Evolutionary conservation across 176 grass and related monocot species (phyloP).

Genomic region (Saccharum spontaneum): DNA sequence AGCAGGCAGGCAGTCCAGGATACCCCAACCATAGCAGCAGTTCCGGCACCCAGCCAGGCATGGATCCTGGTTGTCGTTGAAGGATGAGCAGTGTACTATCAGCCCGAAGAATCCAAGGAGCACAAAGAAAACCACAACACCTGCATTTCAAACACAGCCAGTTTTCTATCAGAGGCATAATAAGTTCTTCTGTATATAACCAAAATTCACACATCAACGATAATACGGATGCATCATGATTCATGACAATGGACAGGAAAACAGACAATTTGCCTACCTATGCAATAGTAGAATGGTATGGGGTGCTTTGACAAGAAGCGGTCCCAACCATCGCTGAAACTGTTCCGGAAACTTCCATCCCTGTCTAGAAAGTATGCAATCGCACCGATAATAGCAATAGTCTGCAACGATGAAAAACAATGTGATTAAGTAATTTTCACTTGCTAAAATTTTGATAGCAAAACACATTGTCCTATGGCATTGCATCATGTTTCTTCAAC

Average conservation of each 20-base stretch:
- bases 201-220: background rate
- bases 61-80: constrained; percentile 77
- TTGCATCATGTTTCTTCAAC: background rate
- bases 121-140: constrained; percentile 90
- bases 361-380: constrained; percentile 84
- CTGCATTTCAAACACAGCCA: constrained; percentile 37
- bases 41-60: constrained; percentile 85
- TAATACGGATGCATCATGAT: constrained; percentile 5
- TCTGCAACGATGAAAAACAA: constrained; percentile 40
- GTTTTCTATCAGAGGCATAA: background rate
- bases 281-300: constrained; percentile 95
- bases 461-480: background rate
- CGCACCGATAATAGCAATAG: constrained; percentile 79
- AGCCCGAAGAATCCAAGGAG: constrained; percentile 88
- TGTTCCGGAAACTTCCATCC: constrained; percentile 88
- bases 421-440: background rate
- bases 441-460: constrained; percentile 2
- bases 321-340: constrained; percentile 93
- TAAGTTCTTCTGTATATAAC: background rate
- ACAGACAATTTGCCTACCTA: constrained; percentile 50
- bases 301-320: constrained; percentile 94
- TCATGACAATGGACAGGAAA: background rate
- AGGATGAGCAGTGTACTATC: constrained; percentile 87
- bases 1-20: constrained; percentile 89
- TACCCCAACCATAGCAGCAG: constrained; percentile 98